Evolutionary conservation across 768 basidiomycete genomes (phyloP), one percentile per base, ranked within the genome.

Genomic region (Hortiboletus flavorubellus): DNA sequence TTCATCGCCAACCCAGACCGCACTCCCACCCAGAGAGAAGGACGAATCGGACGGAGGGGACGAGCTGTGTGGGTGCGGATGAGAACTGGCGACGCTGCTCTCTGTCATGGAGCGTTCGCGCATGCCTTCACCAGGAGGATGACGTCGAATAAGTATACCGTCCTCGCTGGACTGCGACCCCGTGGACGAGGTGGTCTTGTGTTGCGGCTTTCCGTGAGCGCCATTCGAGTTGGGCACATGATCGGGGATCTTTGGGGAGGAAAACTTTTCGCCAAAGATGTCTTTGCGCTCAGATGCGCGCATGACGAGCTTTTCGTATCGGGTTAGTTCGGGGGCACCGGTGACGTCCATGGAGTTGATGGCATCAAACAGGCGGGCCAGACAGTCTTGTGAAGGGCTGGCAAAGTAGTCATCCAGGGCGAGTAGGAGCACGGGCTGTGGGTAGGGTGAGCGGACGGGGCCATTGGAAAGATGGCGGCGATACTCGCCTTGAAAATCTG

Each of bases 361-460:
- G 5, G 94, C 86, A 61, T 96, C 91, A 68, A 93, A 98, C 4
- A 99, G 79, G 3, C 90, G 85, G 3, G 89, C 84, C 14, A 99
- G 84, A 63, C 93, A 91, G 60, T 92, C 91, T 67, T 95, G 86
- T 0, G 93, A 93, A 0, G 95, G 94, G 59, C 87, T 80, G 26
- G 81, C 76, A 70, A 95, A 93, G 73, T 98, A 99, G 71, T 98
- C 93, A 67, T 98, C 93, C 44, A 99, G 80, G 5, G 96, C 95
- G 65, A 98, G 86, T 2, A 97, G 76, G 10, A 99, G 84, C 48
- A 98, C 84, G 15, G 95, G 95, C 94, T 97, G 51, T 49, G 10
- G 57, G 31, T 8, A 35, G n/a, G 12, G 51, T 63, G 46, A 56
- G 59, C 46, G 43, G 46, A 33, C 8, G 34, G n/a, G 34, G 10